Conservation (phyloP, 2,329 filamentous ascomycete genomes). For the Ustulina deusta region DNA sequence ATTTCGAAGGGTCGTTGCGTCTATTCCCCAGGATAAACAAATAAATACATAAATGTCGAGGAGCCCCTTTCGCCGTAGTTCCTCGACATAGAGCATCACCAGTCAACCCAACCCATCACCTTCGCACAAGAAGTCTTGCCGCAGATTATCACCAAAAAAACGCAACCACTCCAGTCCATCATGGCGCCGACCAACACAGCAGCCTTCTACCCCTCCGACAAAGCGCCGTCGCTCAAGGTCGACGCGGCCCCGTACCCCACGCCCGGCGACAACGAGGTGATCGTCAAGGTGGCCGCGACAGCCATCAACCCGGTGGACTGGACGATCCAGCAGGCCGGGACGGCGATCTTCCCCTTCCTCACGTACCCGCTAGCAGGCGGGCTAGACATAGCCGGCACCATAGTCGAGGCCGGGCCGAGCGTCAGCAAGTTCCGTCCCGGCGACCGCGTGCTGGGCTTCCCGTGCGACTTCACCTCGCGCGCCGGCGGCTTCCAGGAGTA, state of each 20-base stretch:
- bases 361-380: constrained; percentile 51
- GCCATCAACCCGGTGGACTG: constrained; percentile 53
- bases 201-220: constrained; percentile 38
- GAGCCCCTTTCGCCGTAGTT: background rate
- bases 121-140: background rate
- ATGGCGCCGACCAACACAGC: constrained; percentile 45
- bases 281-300: constrained; percentile 48
- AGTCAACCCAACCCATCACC: background rate
- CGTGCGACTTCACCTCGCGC: constrained; percentile 26
- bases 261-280: constrained; percentile 40
- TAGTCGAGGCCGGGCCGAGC: constrained; percentile 48
- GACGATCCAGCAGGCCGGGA: constrained; percentile 44
- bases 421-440: constrained; percentile 47
- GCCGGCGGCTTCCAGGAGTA: constrained; percentile 49
- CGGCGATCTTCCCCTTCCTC: constrained; percentile 38
- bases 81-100: background rate
- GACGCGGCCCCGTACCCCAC: constrained; percentile 34
- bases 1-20: background rate
- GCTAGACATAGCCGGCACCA: constrained; percentile 49
- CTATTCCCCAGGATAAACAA: too few species aligned
- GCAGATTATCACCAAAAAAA: background rate
- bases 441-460: constrained; percentile 49
- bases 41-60: background rate
- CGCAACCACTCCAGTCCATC: background rate
- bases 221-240: constrained; percentile 36